Evolutionary conservation across 1,284 basidiomycete genomes (phyloP).

Genomic region (Ceratobasidium sp.): DNA sequence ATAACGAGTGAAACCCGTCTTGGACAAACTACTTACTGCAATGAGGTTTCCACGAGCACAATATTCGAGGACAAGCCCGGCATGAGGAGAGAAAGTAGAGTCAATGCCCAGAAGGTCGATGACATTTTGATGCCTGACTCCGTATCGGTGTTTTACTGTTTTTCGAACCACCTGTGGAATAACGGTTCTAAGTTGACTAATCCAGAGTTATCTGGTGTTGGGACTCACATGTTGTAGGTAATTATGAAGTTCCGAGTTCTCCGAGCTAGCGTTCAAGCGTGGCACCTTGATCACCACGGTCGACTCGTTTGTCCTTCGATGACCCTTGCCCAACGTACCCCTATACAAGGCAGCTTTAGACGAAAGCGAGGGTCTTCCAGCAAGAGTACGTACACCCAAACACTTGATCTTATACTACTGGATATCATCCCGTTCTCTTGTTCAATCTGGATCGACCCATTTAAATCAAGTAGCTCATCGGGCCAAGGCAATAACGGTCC

Average conservation of each 20-base stretch:
- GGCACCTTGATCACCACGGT: constrained; percentile 28
- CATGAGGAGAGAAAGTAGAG: constrained; percentile 12
- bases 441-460: neutral
- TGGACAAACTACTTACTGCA: neutral
- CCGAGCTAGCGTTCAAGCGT: constrained; percentile 11
- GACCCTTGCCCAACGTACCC: neutral
- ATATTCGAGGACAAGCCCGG: constrained; percentile 28
- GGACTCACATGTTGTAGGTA: constrained; percentile 21
- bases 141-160: neutral
- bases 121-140: constrained; percentile 31
- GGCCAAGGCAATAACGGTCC: constrained; percentile 19
- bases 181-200: neutral
- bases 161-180: constrained; percentile 24
- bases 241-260: constrained; percentile 9
- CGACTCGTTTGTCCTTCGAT: neutral
- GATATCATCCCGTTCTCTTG: neutral
- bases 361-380: neutral
- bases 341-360: neutral
- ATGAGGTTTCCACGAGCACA: constrained; percentile 18
- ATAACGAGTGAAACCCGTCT: too few species aligned
- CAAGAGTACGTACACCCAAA: constrained; percentile 24
- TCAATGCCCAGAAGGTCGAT: constrained; percentile 23
- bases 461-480: neutral
- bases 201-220: neutral
- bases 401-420: constrained; percentile 3